Percentiles rank a stretch among this genome's conserved stretches.
These are phyloP conservation scores for Carnegiea gigantea DNA, from an alignment of 179 eudicot genomes.

Conservation along the genomic window DNA sequence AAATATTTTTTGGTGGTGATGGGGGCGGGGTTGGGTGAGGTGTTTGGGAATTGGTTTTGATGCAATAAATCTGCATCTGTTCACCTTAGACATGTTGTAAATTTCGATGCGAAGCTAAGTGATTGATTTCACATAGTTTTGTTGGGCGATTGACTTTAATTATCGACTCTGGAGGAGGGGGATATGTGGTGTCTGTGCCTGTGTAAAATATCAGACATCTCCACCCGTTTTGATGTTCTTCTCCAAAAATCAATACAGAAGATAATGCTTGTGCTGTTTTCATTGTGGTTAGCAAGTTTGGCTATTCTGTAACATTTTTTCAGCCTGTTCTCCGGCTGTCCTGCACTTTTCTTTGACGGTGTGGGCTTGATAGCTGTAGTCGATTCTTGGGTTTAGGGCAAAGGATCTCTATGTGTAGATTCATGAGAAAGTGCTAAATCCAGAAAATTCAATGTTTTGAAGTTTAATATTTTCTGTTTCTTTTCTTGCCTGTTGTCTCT, in stretches of 20 bases:
- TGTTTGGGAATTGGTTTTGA: background rate
- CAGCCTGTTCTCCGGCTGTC: background rate
- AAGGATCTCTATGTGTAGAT: too few species aligned
- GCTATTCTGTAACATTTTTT: slow-evolving; percentile 23
- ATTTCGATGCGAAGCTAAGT: background rate
- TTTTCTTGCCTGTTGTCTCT: too few species aligned
- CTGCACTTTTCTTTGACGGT: background rate
- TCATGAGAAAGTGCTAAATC: too few species aligned
- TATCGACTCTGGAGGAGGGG: slow-evolving; percentile 13
- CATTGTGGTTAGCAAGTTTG: slow-evolving; percentile 20
- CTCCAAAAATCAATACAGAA: slow-evolving; percentile 13
- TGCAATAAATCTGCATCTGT: background rate
- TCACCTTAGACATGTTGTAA: background rate
- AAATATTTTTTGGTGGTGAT: too few species aligned
- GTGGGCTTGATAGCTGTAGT: background rate
- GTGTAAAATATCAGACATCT: slow-evolving; percentile 10
- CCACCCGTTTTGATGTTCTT: background rate
- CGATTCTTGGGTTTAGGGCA: too few species aligned
- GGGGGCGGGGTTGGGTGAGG: background rate
- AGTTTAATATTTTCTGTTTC: too few species aligned
- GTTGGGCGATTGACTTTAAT: background rate
- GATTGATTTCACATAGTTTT: background rate
- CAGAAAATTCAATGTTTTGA: too few species aligned
- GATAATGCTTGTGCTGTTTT: slow-evolving; percentile 23
- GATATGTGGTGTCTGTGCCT: background rate